Evolutionary conservation across 2,329 filamentous ascomycete species (phyloP).

Genomic region (Pestalotiopsis sp.): DNA sequence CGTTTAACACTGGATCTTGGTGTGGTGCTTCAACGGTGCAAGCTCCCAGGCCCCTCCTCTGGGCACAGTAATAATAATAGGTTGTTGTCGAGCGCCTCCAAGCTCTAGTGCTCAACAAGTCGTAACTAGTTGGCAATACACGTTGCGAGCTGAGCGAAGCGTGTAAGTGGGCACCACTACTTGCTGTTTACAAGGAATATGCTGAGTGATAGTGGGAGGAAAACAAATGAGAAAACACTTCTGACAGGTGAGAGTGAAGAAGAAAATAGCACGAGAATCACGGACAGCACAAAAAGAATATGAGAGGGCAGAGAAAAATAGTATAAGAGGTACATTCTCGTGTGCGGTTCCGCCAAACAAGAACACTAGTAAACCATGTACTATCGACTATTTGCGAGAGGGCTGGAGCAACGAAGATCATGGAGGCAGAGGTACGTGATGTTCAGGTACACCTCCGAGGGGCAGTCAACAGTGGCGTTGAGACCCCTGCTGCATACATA

Average conservation of each 20-base stretch:
- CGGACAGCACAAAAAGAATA: conserved; percentile 14
- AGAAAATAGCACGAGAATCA: conserved; percentile 8
- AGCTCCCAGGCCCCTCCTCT: neutral
- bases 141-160: neutral
- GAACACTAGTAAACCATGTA: conserved; percentile 24
- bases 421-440: conserved; percentile 20
- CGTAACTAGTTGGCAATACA: neutral
- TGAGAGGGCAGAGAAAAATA: conserved; percentile 20
- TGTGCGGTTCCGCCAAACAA: conserved; percentile 18
- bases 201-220: conserved; percentile 23
- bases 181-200: conserved; percentile 10
- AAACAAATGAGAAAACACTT: conserved; percentile 11
- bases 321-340: conserved; percentile 20
- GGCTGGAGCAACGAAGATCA: conserved; percentile 18
- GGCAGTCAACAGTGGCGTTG: conserved; percentile 32
- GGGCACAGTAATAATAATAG: neutral
- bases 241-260: neutral
- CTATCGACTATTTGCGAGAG: conserved; percentile 15
- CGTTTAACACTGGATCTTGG: conserved; percentile 20
- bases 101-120: neutral
- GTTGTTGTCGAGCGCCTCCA: neutral
- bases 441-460: conserved; percentile 22
- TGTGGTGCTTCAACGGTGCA: conserved; percentile 10
- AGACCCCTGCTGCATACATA: conserved; percentile 27
- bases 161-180: neutral